A percentile compares a stretch with the other conserved stretches of the same genome.
These are phyloP conservation scores for Ormosia semicastrata DNA, from an alignment of 306 rosid genomes.

Conservation along the genomic window DNA sequence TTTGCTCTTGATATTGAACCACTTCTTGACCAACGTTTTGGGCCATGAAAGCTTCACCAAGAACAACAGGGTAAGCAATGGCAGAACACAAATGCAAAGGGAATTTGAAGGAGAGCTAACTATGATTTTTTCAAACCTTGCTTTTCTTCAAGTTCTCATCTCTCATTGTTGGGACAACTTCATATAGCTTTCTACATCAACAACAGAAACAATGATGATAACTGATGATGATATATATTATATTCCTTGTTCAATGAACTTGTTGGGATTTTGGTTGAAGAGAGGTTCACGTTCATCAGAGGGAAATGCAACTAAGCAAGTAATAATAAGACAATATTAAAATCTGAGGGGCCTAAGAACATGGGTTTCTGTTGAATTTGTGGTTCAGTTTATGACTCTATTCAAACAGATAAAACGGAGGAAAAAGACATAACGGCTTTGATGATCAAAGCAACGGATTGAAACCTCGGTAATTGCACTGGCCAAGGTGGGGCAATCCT, in stretches of 20 bases:
- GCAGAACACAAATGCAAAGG: slow-evolving; percentile 21
- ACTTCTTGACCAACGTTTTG: slow-evolving; percentile 90
- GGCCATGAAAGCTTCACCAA: slow-evolving; percentile 94
- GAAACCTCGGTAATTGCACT: background rate
- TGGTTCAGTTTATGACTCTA: slow-evolving; percentile 2
- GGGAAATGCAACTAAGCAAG: background rate
- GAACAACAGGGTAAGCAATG: slow-evolving; percentile 34
- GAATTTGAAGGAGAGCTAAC: slow-evolving; percentile 12
- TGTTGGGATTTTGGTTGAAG: background rate
- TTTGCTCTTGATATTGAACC: slow-evolving; percentile 96
- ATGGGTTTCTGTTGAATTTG: slow-evolving; percentile 15
- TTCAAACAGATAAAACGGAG: background rate
- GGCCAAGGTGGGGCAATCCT: slow-evolving; percentile 19
- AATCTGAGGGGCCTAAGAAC: background rate
- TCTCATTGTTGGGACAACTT: slow-evolving; percentile 88
- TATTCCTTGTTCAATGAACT: slow-evolving; percentile 11
- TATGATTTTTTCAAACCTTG: slow-evolving; percentile 72
- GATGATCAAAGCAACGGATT: slow-evolving; percentile 21
- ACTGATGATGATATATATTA: background rate
- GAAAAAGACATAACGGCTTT: slow-evolving; percentile 9
- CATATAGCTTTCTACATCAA: slow-evolving; percentile 53
- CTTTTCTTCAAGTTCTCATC: slow-evolving; percentile 93
- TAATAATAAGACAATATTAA: background rate
- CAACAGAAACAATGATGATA: slow-evolving; percentile 25
- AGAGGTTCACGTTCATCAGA: background rate